These are phyloP conservation scores for Amylostereum areolatum DNA, from an alignment of 1,284 basidiomycete genomes.

Conservation along the genomic window DNA sequence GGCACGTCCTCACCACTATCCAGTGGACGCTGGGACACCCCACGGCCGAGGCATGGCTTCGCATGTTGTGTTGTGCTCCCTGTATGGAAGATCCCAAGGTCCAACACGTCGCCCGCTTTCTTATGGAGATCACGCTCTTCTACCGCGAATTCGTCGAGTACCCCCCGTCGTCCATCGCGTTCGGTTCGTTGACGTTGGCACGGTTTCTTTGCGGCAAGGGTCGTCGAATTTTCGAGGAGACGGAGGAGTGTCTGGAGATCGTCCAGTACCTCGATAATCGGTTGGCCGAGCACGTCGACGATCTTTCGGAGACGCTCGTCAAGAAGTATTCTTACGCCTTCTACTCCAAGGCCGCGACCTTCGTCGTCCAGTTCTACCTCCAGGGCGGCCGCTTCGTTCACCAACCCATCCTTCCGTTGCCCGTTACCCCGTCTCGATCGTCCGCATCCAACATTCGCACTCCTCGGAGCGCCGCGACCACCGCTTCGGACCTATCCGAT, in stretches of 20 bases:
- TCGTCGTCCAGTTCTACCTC: conserved; percentile 90
- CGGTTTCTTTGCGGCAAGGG: conserved; percentile 80
- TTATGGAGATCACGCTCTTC: conserved; percentile 98
- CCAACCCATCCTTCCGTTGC: conserved; percentile 45
- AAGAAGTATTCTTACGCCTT: conserved; percentile 97
- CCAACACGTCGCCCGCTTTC: conserved; percentile 91
- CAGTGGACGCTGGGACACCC: conserved; percentile 97
- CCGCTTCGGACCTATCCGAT: conserved; percentile 68
- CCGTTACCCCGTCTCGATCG: conserved; percentile 65
- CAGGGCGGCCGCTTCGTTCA: conserved; percentile 65
- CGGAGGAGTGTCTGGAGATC: conserved; percentile 69
- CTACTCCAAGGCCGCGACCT: conserved; percentile 90
- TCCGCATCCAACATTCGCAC: conserved; percentile 49
- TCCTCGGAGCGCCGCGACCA: conserved; percentile 66
- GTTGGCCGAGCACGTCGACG: conserved; percentile 80
- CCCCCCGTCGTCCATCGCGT: conserved; percentile 81
- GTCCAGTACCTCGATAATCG: conserved; percentile 83
- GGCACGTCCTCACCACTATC: conserved; percentile 93
- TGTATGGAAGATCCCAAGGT: conserved; percentile 81
- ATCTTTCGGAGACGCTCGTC: conserved; percentile 88
- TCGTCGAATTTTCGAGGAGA: conserved; percentile 75
- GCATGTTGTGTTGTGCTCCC: conserved; percentile 69
- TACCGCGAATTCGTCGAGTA: conserved; percentile 92
- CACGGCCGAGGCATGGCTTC: conserved; percentile 95
- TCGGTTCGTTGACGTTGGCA: conserved; percentile 84